A percentile compares a stretch with the other conserved stretches of the same genome.
Conservation (phyloP, 768 basidiomycete species). For the Epithele typhae region DNA sequence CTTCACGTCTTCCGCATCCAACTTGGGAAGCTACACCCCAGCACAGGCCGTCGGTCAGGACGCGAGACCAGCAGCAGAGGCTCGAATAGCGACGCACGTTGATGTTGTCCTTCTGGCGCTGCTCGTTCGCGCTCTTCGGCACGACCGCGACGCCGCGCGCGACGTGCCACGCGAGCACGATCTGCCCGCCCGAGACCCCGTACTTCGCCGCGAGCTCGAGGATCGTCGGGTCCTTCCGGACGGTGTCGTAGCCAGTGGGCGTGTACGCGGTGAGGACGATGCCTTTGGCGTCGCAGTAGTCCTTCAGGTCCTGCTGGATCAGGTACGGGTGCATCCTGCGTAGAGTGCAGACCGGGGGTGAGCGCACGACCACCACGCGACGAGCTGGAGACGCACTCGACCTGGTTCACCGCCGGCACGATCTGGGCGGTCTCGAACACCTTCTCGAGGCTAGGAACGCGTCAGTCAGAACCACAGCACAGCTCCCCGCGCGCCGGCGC, state of each 20-base stretch:
- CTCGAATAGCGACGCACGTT: constrained; percentile 29
- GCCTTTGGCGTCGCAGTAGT: constrained; percentile 45
- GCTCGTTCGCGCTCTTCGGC: constrained; percentile 43
- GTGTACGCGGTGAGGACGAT: constrained; percentile 48
- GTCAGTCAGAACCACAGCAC: no score
- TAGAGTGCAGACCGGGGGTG: background rate
- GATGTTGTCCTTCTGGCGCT: constrained; percentile 47
- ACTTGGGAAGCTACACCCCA: constrained; percentile 24
- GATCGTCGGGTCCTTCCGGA: constrained; percentile 44
- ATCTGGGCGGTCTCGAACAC: constrained; percentile 27
- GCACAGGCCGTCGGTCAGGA: background rate
- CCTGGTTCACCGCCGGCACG: constrained; percentile 34
- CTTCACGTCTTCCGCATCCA: constrained; percentile 31
- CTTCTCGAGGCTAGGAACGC: constrained; percentile 19
- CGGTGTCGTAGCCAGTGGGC: constrained; percentile 40
- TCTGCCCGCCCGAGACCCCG: constrained; percentile 40
- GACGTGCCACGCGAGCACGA: constrained; percentile 50
- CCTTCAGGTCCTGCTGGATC: constrained; percentile 42
- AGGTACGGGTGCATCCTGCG: constrained; percentile 47
- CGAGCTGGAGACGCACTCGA: constrained; percentile 27
- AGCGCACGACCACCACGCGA: no score
- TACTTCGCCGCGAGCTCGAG: constrained; percentile 44
- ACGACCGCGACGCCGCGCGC: constrained; percentile 39
- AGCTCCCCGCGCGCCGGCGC: no score
- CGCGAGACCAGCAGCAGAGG: background rate